A percentile compares a stretch with the other conserved stretches of the same genome.
phyloP scores from a whole-genome alignment of 331 rosid species.

The Rosa hybrid region DNA sequence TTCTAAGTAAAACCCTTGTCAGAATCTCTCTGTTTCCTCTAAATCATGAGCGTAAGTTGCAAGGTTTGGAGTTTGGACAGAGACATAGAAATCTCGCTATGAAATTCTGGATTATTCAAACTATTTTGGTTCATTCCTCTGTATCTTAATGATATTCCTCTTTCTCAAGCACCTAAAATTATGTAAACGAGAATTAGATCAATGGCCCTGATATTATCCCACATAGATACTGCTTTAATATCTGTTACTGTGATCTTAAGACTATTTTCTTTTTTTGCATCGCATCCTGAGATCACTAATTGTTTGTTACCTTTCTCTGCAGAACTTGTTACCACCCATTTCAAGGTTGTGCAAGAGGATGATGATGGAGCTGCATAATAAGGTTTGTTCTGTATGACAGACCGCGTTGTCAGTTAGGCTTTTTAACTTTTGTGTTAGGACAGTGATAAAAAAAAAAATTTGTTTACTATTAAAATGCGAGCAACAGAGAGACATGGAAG shows the following conservation, averaged over 20 bases:
- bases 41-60: neutral
- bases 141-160: too few relatives aligned
- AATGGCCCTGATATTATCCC: neutral
- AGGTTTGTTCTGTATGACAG: slow-evolving; percentile 11
- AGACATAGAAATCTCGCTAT: neutral
- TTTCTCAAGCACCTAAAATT: neutral
- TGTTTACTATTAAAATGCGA: slow-evolving; percentile 40
- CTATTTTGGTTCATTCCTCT: neutral
- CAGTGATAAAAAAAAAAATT: slow-evolving; percentile 21
- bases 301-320: slow-evolving; percentile 39
- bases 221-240: neutral
- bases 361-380: slow-evolving; percentile 2
- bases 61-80: neutral
- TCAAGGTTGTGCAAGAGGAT: slow-evolving; percentile 19
- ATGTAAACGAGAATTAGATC: neutral
- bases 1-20: neutral
- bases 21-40: neutral
- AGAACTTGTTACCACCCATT: slow-evolving; percentile 26
- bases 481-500: slow-evolving; percentile 44
- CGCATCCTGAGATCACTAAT: neutral
- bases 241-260: too few relatives aligned
- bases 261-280: neutral
- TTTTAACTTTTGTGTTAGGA: neutral
- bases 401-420: slow-evolving; percentile 18
- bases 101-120: neutral